Conservation (phyloP, 371 early-diverging fungal species). For the Dinochytrium kinnereticum region DNA sequence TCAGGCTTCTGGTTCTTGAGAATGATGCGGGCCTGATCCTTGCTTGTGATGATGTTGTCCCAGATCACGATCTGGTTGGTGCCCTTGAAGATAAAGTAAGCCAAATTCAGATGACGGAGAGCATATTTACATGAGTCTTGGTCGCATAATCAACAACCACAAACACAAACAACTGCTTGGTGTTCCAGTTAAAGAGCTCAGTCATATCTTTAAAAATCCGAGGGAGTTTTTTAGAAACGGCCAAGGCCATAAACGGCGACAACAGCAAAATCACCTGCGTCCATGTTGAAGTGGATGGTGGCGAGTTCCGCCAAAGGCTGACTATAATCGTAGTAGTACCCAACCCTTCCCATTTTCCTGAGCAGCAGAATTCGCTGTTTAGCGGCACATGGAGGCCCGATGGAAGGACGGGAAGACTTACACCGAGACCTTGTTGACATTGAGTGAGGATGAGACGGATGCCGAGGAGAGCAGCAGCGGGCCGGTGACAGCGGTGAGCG, state of each 20-base stretch:
- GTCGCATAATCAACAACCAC: slow-evolving; percentile 85
- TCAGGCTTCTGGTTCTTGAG: slow-evolving; percentile 67
- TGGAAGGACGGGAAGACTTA: slow-evolving; percentile 50
- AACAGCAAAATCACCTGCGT: slow-evolving; percentile 71
- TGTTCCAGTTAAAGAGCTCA: slow-evolving; percentile 93
- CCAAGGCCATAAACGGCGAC: too few relatives aligned
- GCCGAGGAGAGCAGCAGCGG: slow-evolving; percentile 52
- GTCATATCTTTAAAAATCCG: slow-evolving; percentile 85
- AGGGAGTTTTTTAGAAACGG: too few relatives aligned
- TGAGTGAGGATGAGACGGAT: slow-evolving; percentile 18
- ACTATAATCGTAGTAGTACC: slow-evolving; percentile 41
- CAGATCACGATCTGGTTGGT: slow-evolving; percentile 87
- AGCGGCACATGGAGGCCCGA: too few relatives aligned
- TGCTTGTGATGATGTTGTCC: slow-evolving; percentile 84
- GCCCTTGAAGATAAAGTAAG: slow-evolving; percentile 18
- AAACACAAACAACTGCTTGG: slow-evolving; percentile 92
- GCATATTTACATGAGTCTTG: slow-evolving; percentile 43
- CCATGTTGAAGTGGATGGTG: slow-evolving; percentile 64
- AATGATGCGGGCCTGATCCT: slow-evolving; percentile 71
- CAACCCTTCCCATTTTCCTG: slow-evolving; percentile 41
- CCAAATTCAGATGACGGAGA: neutral
- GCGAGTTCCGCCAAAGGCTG: slow-evolving; percentile 41
- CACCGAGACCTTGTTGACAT: slow-evolving; percentile 64
- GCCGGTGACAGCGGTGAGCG: slow-evolving; percentile 58
- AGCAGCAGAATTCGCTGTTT: too few relatives aligned